These are phyloP conservation scores for Ogataea sp. DNA, from an alignment of 805 yeast species.

Conservation along the genomic window DNA sequence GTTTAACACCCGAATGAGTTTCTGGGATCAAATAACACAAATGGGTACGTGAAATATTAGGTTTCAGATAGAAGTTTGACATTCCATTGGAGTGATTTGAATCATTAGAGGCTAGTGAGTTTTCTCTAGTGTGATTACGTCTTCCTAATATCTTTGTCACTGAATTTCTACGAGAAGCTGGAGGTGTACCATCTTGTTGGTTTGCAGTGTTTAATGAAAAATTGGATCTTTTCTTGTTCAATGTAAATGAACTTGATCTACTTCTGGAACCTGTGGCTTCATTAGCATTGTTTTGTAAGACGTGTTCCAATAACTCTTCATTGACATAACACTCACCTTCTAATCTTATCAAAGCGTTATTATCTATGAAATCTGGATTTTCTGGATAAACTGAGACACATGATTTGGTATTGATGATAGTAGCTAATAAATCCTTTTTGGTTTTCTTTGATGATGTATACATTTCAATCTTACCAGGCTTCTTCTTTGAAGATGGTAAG, in stretches of 20 bases:
- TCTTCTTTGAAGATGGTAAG: slow-evolving; percentile 34
- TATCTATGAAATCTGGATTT: slow-evolving; percentile 46
- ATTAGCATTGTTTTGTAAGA: slow-evolving; percentile 10
- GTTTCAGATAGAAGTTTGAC: slow-evolving; percentile 12
- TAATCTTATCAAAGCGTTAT: slow-evolving; percentile 50
- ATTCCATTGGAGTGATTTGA: too few species aligned
- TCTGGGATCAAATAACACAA: slow-evolving; percentile 47
- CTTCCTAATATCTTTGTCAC: neutral
- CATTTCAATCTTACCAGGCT: slow-evolving; percentile 45
- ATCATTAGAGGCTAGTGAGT: slow-evolving; percentile 17
- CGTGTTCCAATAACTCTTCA: slow-evolving; percentile 19
- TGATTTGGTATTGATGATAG: slow-evolving; percentile 35
- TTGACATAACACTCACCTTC: slow-evolving; percentile 71
- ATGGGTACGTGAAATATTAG: slow-evolving; percentile 17
- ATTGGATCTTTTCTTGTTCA: slow-evolving; percentile 20
- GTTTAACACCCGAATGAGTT: slow-evolving; percentile 62
- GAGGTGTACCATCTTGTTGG: slow-evolving; percentile 4
- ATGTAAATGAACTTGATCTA: slow-evolving; percentile 17
- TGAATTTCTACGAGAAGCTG: slow-evolving; percentile 13
- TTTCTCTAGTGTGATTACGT: slow-evolving; percentile 13
- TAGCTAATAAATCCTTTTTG: slow-evolving; percentile 45
- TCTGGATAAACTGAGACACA: slow-evolving; percentile 55
- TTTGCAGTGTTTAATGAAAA: slow-evolving; percentile 20
- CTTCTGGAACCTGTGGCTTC: slow-evolving; percentile 17
- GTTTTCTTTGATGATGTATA: slow-evolving; percentile 39